Percentiles rank a stretch among this genome's conserved stretches.
Evolutionary conservation across 352 stramenopile species (phyloP).

Genomic region (Saprolegnia diclina): DNA sequence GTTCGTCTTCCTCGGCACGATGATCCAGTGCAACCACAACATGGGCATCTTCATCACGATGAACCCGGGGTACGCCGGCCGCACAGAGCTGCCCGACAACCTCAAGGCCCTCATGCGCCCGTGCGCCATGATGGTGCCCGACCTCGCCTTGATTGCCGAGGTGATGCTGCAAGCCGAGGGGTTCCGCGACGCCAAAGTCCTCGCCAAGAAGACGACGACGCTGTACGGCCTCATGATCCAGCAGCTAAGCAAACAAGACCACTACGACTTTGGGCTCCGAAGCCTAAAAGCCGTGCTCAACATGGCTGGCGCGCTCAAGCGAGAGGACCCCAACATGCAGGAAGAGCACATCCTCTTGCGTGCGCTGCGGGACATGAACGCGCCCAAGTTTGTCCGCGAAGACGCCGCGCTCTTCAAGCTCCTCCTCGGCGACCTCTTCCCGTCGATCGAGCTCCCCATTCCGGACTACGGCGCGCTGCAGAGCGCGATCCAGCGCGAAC

Average conservation of each 20-base stretch:
- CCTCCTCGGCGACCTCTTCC: conserved; percentile 87
- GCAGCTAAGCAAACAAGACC: conserved; percentile 81
- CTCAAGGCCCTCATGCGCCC: conserved; percentile 81
- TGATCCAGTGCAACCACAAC: conserved; percentile 83
- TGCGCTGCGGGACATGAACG: conserved; percentile 93
- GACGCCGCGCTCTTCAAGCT: conserved; percentile 89
- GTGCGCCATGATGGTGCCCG: conserved; percentile 85
- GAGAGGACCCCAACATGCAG: conserved; percentile 91
- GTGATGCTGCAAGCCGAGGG: conserved; percentile 85
- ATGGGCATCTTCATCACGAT: conserved; percentile 92
- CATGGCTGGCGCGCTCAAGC: conserved; percentile 86
- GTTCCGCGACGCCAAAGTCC: conserved; percentile 70
- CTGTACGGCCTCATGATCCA: conserved; percentile 83
- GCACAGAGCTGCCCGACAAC: conserved; percentile 86
- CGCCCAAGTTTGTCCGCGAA: conserved; percentile 92
- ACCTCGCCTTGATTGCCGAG: conserved; percentile 77
- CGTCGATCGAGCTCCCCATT: conserved; percentile 74
- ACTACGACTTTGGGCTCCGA: conserved; percentile 83
- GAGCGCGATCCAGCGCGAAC: conserved; percentile 81
- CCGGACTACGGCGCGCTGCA: conserved; percentile 91
- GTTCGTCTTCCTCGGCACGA: conserved; percentile 78
- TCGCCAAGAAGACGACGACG: conserved; percentile 84
- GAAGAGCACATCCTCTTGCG: conserved; percentile 95
- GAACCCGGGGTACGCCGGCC: conserved; percentile 88
- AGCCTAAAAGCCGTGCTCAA: conserved; percentile 83